These are phyloP conservation scores for Clonostachys rhizophaga DNA, from an alignment of 2,329 filamentous ascomycete genomes.

Conservation along the genomic window DNA sequence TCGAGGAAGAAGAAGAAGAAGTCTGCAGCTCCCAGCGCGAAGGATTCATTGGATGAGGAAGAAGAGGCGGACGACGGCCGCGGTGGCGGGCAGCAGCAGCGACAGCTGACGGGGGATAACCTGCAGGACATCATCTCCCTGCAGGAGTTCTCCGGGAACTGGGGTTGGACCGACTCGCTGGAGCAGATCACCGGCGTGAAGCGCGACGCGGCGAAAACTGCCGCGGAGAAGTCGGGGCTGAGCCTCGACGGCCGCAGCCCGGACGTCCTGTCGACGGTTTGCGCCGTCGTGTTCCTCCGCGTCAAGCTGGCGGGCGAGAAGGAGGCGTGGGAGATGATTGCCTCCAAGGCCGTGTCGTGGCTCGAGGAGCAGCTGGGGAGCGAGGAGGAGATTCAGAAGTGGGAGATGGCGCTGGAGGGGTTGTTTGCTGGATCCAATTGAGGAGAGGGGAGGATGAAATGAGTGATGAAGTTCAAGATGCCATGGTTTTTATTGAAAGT, in stretches of 20 bases:
- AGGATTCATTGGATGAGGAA: background rate
- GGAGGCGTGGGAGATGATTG: constrained; percentile 61
- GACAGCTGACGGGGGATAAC: constrained; percentile 1
- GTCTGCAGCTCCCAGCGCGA: too few relatives aligned
- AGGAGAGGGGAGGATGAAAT: too few relatives aligned
- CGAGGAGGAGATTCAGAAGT: constrained; percentile 8
- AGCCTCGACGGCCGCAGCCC: constrained; percentile 2
- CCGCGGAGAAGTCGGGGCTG: constrained; percentile 1
- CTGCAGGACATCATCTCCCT: constrained; percentile 37
- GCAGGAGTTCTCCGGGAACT: constrained; percentile 35
- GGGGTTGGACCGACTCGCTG: constrained; percentile 20
- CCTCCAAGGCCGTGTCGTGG: constrained; percentile 54
- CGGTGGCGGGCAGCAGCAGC: background rate
- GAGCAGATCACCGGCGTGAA: constrained; percentile 14
- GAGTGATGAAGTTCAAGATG: too few relatives aligned
- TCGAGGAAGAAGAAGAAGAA: too few relatives aligned
- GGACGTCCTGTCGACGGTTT: constrained; percentile 18
- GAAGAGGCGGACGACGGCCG: background rate
- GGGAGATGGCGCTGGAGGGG: background rate
- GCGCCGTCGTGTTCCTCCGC: constrained; percentile 32
- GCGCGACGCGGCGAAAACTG: background rate
- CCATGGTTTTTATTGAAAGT: too few relatives aligned
- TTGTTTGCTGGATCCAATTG: too few relatives aligned
- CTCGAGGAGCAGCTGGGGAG: constrained; percentile 17
- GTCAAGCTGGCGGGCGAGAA: constrained; percentile 31